Evolutionary conservation across 306 rosid species (phyloP), one percentile per base, ranked within the genome.

Genomic region (Begonia peltatifolia): DNA sequence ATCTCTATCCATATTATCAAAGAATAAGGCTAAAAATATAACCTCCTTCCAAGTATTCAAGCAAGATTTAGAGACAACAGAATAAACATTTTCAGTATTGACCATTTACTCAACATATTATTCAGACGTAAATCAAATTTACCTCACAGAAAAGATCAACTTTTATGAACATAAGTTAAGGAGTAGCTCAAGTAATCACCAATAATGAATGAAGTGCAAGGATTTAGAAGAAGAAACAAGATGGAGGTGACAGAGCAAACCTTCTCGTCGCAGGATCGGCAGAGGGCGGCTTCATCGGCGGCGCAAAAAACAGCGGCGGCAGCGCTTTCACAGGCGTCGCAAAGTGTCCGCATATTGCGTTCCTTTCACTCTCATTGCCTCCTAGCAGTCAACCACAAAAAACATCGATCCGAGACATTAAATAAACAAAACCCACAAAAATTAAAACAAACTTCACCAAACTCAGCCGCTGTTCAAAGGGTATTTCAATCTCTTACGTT

Each of bases 231-330:
- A 22, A 22, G 2, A 6, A 5, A 12, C 55, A 13, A 2, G 9
- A 5, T 25, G 9, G 25, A 38, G 9, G 23, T 42, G 66, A 14
- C 13, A 48, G 50, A 61, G 13, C 13, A 20, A 30, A 89, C 99
- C 85, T 92, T 83, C 52, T 84, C 88, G 59, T 92, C 99, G 25
- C 99, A 92, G 62, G 82, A 72, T 77, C 71, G 86, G 58, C 99
- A 92, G 36, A 92, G 99, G 49, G 99, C 88, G 41, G 99, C 99
- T 58, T 92, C 99, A 62, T 92, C 99, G 10, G 99, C 99, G 61
- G 99, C 96, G 69, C 99, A 92, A 76, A 92, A 92, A 20, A 92
- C 79, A 48, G 84, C 78, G 12, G 99, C 99, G 12, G 94, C 87
- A 3, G 99, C 94, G 56, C 93, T 79, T 80, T 86, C 95, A 70